Evolutionary conservation across 2,329 filamentous ascomycete species (phyloP), one percentile per base, ranked within the genome.

Genomic region (Fusarium ramigenum): DNA sequence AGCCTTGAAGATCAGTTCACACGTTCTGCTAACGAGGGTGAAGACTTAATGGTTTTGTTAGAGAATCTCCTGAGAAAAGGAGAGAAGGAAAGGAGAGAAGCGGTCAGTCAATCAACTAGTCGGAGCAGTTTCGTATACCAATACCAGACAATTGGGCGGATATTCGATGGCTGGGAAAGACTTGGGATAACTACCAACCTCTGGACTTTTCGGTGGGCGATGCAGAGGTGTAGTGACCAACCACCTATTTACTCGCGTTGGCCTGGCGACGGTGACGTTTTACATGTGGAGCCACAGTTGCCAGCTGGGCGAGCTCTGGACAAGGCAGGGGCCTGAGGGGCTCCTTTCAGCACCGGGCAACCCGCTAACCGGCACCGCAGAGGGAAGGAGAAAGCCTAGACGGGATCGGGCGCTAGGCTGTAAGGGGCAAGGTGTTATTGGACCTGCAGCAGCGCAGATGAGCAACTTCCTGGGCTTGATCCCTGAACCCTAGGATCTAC

Each of bases 231-330:
- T 58, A 60, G 71, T 66, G 53, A 44, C 75, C 76, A 77, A 67
- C 76, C 75, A 78, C 76, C 69, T 78, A 76, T 77, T 76, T 77
- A 77, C 76, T 46, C 16, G 28, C 32, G 76, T 78, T 78, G 76
- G 57, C 76, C 52, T 56, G 72, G 73, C 23, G 65, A 78, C 60
- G 53, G 71, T 74, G 72, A 75, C 76, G 74, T 75, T 66, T 66
- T 61, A 63, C 44, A 50, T 73, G 63, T 67, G 72, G 67, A 59
- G 54, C 36, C 49, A 36, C 30, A 44, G 28, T 49, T 47, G 57
- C 66, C 66, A 63, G 50, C 36, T 70, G 37, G 40, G 23, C 40
- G 40, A 69, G 56, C 63, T 52, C 42, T 30, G 32, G 28, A 19
- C 36, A 37, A 37, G 36, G 36, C 36, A 37, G 36, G 25, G 44